phyloP scores from a whole-genome alignment of 805 yeast species.

The Suhomyces kilbournensis region DNA sequence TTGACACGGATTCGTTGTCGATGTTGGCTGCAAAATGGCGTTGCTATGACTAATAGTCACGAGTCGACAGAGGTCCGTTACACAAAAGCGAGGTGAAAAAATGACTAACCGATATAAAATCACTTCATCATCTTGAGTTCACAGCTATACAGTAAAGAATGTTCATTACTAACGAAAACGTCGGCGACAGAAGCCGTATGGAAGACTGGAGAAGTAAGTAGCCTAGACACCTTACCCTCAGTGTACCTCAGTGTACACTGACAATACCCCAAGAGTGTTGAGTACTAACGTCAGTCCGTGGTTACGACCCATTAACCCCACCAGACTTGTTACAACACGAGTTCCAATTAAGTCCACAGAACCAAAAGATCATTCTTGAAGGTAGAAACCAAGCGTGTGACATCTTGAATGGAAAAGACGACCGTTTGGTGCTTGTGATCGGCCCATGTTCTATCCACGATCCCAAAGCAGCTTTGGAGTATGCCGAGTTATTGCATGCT shows the following conservation, averaged over 20 bases:
- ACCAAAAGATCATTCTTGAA: conserved; percentile 60
- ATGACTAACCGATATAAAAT: not conserved
- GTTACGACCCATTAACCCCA: conserved; percentile 94
- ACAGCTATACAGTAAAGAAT: conserved; percentile 31
- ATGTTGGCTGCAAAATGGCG: not conserved
- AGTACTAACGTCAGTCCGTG: conserved; percentile 44
- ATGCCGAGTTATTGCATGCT: conserved; percentile 63
- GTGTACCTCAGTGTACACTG: no score
- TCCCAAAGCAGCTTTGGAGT: conserved; percentile 86
- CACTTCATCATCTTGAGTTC: no score
- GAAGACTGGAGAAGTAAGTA: conserved; percentile 51
- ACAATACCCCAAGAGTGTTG: no score
- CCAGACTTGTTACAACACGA: conserved; percentile 92
- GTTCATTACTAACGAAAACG: conserved; percentile 81
- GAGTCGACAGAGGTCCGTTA: not conserved
- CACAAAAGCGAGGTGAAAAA: not conserved
- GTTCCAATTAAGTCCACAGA: conserved; percentile 59
- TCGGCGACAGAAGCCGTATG: conserved; percentile 77
- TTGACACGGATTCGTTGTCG: not conserved
- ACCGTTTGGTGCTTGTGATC: conserved; percentile 81
- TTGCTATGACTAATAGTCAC: not conserved
- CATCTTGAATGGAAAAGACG: conserved; percentile 78
- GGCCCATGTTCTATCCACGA: conserved; percentile 99
- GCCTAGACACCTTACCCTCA: no score
- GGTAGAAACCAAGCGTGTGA: conserved; percentile 77